Evolutionary conservation across 371 early-diverging fungal genomes (phyloP).

Genomic region (Blakeslea trispora): DNA sequence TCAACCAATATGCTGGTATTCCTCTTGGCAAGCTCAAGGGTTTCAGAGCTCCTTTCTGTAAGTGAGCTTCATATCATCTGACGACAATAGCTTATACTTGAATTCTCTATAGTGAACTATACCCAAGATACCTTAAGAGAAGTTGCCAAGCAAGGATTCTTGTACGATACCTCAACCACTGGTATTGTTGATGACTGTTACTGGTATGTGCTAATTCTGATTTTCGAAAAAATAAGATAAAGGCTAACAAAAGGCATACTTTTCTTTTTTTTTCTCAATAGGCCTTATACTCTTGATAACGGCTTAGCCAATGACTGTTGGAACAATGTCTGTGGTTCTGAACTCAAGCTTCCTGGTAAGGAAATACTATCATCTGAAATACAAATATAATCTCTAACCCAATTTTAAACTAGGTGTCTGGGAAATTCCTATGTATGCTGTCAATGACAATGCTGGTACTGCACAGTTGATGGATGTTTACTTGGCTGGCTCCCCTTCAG

Average conservation of each 20-base stretch:
- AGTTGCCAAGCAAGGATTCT: constrained; percentile 61
- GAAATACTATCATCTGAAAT: too few species aligned
- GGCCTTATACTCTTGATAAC: constrained; percentile 76
- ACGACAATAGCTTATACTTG: too few species aligned
- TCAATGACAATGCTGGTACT: constrained; percentile 41
- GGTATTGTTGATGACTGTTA: constrained; percentile 53
- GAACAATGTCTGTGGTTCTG: constrained; percentile 58
- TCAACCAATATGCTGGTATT: constrained; percentile 65
- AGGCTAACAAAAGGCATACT: neutral
- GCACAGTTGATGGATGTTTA: constrained; percentile 74
- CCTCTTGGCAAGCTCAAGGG: constrained; percentile 69
- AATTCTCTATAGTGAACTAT: constrained; percentile 52
- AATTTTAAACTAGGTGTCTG: constrained; percentile 51
- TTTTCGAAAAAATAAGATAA: neutral
- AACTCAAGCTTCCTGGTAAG: constrained; percentile 55
- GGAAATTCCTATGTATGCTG: constrained; percentile 74
- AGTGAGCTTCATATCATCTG: constrained; percentile 9
- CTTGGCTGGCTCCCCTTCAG: constrained; percentile 51
- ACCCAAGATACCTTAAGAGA: constrained; percentile 55
- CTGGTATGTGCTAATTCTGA: constrained; percentile 44
- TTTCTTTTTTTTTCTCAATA: constrained; percentile 3
- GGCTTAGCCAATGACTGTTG: constrained; percentile 75
- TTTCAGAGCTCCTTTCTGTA: constrained; percentile 72
- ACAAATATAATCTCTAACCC: too few species aligned
- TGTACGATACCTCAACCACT: constrained; percentile 67